These are phyloP conservation scores for Mycena chlorophos DNA, from an alignment of 768 basidiomycete species.

Conservation along the genomic window DNA sequence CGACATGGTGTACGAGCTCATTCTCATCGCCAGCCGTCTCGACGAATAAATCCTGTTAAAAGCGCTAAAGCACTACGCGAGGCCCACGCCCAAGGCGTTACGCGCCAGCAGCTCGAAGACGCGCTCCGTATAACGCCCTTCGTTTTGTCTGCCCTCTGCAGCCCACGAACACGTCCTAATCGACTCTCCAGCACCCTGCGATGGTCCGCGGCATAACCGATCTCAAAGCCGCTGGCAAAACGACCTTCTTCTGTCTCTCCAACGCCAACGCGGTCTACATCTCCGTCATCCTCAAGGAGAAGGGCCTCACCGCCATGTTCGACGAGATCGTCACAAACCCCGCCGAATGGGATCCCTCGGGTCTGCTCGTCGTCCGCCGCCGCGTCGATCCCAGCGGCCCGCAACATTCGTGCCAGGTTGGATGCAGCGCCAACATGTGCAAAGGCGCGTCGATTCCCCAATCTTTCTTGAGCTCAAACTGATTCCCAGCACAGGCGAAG, in stretches of 20 bases:
- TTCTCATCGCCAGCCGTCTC: neutral
- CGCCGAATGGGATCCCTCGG: slow-evolving; percentile 73
- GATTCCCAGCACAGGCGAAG: slow-evolving; percentile 70
- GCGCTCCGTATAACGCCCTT: slow-evolving; percentile 84
- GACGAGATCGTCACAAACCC: slow-evolving; percentile 90
- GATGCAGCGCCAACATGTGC: slow-evolving; percentile 97
- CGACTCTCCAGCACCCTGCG: slow-evolving; percentile 78
- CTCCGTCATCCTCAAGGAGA: slow-evolving; percentile 82
- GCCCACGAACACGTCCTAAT: neutral
- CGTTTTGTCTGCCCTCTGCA: slow-evolving; percentile 49
- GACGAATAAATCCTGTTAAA: slow-evolving; percentile 14
- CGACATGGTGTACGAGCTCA: slow-evolving; percentile 84
- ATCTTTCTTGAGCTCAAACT: neutral
- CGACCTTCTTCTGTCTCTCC: slow-evolving; percentile 87
- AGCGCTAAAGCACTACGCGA: slow-evolving; percentile 74
- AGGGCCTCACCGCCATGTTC: slow-evolving; percentile 72
- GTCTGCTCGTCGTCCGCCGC: slow-evolving; percentile 73
- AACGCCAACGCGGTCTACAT: slow-evolving; percentile 95
- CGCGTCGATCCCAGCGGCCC: slow-evolving; percentile 73
- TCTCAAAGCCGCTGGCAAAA: slow-evolving; percentile 65
- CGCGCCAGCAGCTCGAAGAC: slow-evolving; percentile 71
- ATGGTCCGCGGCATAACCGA: slow-evolving; percentile 88
- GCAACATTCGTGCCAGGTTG: slow-evolving; percentile 82
- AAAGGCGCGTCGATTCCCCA: slow-evolving; percentile 59
- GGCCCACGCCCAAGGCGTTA: slow-evolving; percentile 67